Conservation (phyloP, 2,329 filamentous ascomycete genomes). For the Scortechinia acanthostroma region DNA sequence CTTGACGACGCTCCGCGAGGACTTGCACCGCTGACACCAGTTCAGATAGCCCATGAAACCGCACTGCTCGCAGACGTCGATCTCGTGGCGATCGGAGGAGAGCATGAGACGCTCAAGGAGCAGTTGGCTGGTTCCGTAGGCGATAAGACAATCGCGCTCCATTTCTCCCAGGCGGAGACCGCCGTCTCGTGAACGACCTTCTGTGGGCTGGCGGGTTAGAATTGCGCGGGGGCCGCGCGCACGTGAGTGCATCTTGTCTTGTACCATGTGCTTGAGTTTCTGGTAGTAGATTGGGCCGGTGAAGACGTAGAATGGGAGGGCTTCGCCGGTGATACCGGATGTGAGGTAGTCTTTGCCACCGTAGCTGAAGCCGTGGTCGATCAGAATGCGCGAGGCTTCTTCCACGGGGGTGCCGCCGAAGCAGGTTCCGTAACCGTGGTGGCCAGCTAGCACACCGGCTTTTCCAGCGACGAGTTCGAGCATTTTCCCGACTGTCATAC, state of each 20-base stretch:
- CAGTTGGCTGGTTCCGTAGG: constrained; percentile 88
- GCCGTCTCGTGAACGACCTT: constrained; percentile 86
- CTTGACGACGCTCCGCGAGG: constrained; percentile 73
- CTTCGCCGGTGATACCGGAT: constrained; percentile 87
- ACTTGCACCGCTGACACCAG: constrained; percentile 89
- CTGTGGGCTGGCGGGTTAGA: constrained; percentile 88
- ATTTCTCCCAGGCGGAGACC: constrained; percentile 93
- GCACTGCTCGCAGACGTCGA: constrained; percentile 90
- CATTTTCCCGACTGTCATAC: constrained; percentile 98
- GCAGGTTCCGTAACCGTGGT: constrained; percentile 77
- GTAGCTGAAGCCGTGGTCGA: constrained; percentile 88
- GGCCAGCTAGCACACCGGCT: constrained; percentile 78
- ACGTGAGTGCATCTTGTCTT: constrained; percentile 98
- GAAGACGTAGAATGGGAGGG: constrained; percentile 91
- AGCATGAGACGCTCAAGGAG: constrained; percentile 91
- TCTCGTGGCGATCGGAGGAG: constrained; percentile 79
- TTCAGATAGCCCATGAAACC: constrained; percentile 92
- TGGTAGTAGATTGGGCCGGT: constrained; percentile 99
- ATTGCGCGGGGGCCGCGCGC: constrained; percentile 84
- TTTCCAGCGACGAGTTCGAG: constrained; percentile 92
- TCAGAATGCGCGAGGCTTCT: constrained; percentile 78
- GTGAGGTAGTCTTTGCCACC: constrained; percentile 97
- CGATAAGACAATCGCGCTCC: constrained; percentile 96
- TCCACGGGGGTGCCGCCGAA: constrained; percentile 79
- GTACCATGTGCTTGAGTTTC: constrained; percentile 99